Conservation (phyloP, 139 green algal genomes). For the Volvox reticuliferus region DNA sequence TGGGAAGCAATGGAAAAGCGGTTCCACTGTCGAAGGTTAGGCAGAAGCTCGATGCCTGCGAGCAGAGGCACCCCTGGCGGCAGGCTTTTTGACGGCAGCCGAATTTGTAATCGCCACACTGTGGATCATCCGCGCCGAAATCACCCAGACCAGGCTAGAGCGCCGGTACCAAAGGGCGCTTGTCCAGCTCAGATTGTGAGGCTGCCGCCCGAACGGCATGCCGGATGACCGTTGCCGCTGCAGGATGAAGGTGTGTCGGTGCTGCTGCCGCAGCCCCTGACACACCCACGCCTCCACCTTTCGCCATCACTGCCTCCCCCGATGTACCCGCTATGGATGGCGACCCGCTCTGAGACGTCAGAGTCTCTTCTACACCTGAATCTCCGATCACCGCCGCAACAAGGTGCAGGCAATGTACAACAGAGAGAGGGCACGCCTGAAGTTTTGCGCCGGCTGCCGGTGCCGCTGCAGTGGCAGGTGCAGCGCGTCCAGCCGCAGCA, state of each 20-base stretch:
- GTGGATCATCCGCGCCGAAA: no score
- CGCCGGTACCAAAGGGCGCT: no score
- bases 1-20: no score
- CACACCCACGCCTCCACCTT: neutral
- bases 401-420: slow-evolving; percentile 29
- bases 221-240: neutral
- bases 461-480: neutral
- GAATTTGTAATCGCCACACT: no score
- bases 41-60: no score
- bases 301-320: neutral
- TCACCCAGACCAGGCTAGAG: no score
- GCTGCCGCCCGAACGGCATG: neutral
- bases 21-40: no score
- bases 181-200: neutral
- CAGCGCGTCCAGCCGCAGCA: neutral
- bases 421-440: slow-evolving; percentile 10
- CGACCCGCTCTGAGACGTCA: neutral
- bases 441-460: neutral
- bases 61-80: no score
- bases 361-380: neutral
- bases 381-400: slow-evolving; percentile 29
- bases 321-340: neutral
- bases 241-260: neutral
- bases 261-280: neutral
- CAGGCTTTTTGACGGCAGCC: no score